These are phyloP conservation scores for Trametes hirsuta DNA, from an alignment of 1,284 basidiomycete genomes.

Conservation along the genomic window DNA sequence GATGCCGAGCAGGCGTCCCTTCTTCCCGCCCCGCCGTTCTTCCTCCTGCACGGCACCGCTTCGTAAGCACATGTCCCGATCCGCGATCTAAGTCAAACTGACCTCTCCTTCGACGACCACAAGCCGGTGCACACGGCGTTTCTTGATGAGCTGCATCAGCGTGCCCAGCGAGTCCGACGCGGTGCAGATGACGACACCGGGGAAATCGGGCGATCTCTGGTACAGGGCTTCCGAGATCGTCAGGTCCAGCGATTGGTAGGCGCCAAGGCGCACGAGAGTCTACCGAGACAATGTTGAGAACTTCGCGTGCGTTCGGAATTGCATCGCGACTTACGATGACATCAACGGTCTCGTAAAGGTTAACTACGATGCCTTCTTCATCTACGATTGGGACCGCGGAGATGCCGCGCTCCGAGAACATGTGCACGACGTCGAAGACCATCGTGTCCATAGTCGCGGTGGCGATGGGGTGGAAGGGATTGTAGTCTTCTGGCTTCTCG, in stretches of 20 bases:
- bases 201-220: slow-evolving; percentile 91
- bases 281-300: slow-evolving; percentile 36
- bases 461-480: slow-evolving; percentile 87
- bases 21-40: slow-evolving; percentile 74
- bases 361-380: slow-evolving; percentile 91
- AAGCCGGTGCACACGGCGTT: slow-evolving; percentile 90
- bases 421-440: slow-evolving; percentile 98
- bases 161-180: slow-evolving; percentile 94
- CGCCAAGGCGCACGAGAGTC: slow-evolving; percentile 94
- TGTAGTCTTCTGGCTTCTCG: slow-evolving; percentile 50
- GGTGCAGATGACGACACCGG: slow-evolving; percentile 95
- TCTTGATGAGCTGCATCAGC: slow-evolving; percentile 90
- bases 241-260: slow-evolving; percentile 92
- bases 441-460: slow-evolving; percentile 92
- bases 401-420: slow-evolving; percentile 96
- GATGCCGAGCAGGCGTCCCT: slow-evolving; percentile 85
- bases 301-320: slow-evolving; percentile 12
- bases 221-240: slow-evolving; percentile 95
- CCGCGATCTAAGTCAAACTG: slow-evolving; percentile 25
- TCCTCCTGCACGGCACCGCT: slow-evolving; percentile 57
- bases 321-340: slow-evolving; percentile 78
- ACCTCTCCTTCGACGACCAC: slow-evolving; percentile 91
- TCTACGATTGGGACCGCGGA: slow-evolving; percentile 98
- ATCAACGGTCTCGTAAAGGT: slow-evolving; percentile 98
- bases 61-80: slow-evolving; percentile 15